Evolutionary conservation across 345 rosid genomes (phyloP), one percentile per base, ranked within the genome.

Genomic region (Eucalyptus guilfoylei): DNA sequence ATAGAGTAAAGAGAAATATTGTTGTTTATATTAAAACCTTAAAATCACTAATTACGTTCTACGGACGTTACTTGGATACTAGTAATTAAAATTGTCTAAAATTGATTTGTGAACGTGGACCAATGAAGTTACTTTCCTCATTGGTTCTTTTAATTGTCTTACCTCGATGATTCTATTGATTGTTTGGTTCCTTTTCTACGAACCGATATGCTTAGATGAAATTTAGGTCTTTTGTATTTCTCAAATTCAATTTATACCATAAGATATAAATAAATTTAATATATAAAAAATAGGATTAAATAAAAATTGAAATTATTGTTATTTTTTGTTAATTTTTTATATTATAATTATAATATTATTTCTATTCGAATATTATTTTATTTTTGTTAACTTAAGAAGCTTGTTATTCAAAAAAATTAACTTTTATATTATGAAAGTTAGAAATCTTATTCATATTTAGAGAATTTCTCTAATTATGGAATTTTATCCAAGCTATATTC

Each of bases 21-120:
- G 1, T 1, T 0, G 28, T 72, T 37, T 10, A 34, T 72, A 72
- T 37, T 37, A 42, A 37, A 72, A 37, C 14, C 7, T 37, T 72
- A 9, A 72, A 5, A 17, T 72, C 14, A 2, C 26, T 23, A 72
- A 34, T 10, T 6, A 10, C 7, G 1, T 72, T 23, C 4, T 34
- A 9, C 0, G 0, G 0, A 34, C 5, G 24, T 17, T 34, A 34
- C 13, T 32, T 4, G 11, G 19, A 16, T 17, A 34, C 81, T 9
- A 19, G 14, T 19, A 72, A 37, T 72, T 11, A 0, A 19, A 3
- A 37, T 72, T 19, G 13, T 72, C 14, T 37, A 72, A 72, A 37
- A 72, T 72, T 72, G 44, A 72, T 72, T 72, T 37, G 26, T 72
- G 81, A 72, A 37, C 2, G 13, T 37, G 45, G 81, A 37, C 26